A percentile compares a stretch with the other conserved stretches of the same genome.
These are phyloP conservation scores for Carpediemonas membranifera DNA, from an alignment of 78 protist species.

Conservation along the genomic window DNA sequence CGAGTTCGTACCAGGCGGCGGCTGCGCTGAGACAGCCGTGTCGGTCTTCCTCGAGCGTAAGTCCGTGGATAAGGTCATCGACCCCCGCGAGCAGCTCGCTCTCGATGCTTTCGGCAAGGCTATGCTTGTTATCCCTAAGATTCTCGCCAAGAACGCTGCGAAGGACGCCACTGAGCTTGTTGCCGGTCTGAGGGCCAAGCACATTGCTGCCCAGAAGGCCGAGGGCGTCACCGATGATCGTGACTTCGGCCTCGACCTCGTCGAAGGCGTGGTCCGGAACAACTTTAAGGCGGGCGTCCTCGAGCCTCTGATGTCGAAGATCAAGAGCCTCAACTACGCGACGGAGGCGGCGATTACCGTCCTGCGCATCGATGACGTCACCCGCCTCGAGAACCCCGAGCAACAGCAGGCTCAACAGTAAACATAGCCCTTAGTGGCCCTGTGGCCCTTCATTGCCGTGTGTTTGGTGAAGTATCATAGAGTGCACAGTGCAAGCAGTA, in stretches of 20 bases:
- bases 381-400: too few relatives aligned
- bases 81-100: slow-evolving; percentile 88
- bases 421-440: too few relatives aligned
- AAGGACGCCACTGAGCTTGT: slow-evolving; percentile 92
- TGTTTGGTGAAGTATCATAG: too few relatives aligned
- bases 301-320: slow-evolving; percentile 90
- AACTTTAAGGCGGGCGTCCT: slow-evolving; percentile 87
- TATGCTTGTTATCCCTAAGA: slow-evolving; percentile 91
- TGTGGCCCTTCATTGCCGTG: too few relatives aligned
- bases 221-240: slow-evolving; percentile 19
- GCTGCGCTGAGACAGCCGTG: slow-evolving; percentile 95
- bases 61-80: slow-evolving; percentile 72
- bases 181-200: slow-evolving; percentile 81
- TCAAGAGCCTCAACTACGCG: slow-evolving; percentile 85
- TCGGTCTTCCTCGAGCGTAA: slow-evolving; percentile 81
- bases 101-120: slow-evolving; percentile 91
- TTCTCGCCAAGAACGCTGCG: slow-evolving; percentile 89
- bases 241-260: slow-evolving; percentile 32
- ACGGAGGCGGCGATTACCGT: slow-evolving; percentile 93
- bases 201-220: slow-evolving; percentile 71
- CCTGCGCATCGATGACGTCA: slow-evolving; percentile 36
- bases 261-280: slow-evolving; percentile 32
- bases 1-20: slow-evolving; percentile 62
- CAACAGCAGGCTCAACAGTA: too few relatives aligned
- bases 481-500: too few relatives aligned